Evolutionary conservation across 164 flowering plant species (phyloP).

Genomic region (Tetrastigma voinierianum): DNA sequence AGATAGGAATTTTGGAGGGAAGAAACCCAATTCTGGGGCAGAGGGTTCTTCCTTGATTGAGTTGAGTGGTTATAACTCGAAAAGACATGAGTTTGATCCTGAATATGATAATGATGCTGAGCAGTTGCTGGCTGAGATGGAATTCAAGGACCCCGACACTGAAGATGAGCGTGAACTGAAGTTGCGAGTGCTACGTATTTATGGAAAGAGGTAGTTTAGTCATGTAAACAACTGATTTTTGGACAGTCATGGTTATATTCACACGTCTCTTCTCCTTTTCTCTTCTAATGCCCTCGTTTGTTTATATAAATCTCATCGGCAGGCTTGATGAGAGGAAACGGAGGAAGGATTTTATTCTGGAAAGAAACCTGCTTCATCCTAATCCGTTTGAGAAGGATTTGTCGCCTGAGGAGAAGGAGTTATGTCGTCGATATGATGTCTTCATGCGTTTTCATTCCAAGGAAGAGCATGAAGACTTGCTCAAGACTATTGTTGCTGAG

Average conservation of each 20-base stretch:
- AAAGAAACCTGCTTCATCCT: constrained; percentile 36
- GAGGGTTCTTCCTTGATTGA: constrained; percentile 34
- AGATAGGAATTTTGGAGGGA: constrained; percentile 26
- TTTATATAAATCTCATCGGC: constrained; percentile 3
- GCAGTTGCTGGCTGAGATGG: constrained; percentile 47
- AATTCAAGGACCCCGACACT: constrained; percentile 40
- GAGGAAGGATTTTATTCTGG: constrained; percentile 42
- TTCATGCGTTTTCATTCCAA: constrained; percentile 45
- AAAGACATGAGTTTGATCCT: constrained; percentile 47
- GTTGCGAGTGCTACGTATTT: constrained; percentile 42
- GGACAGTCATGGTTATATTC: too few relatives aligned
- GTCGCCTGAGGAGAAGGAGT: constrained; percentile 33
- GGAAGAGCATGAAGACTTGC: constrained; percentile 42
- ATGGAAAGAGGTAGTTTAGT: constrained; percentile 31
- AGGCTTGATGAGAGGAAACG: constrained; percentile 54
- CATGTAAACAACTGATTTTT: neutral
- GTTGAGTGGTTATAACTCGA: constrained; percentile 40
- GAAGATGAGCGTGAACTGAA: constrained; percentile 42
- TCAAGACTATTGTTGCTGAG: constrained; percentile 27
- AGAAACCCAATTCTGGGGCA: constrained; percentile 26
- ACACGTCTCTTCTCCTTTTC: neutral
- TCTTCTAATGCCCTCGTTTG: neutral
- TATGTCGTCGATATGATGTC: constrained; percentile 32
- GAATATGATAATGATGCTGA: constrained; percentile 56
- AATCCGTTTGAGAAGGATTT: constrained; percentile 38